Conservation (phyloP, 257 asterid genomes). For the Ophiorrhiza pumila region DNA sequence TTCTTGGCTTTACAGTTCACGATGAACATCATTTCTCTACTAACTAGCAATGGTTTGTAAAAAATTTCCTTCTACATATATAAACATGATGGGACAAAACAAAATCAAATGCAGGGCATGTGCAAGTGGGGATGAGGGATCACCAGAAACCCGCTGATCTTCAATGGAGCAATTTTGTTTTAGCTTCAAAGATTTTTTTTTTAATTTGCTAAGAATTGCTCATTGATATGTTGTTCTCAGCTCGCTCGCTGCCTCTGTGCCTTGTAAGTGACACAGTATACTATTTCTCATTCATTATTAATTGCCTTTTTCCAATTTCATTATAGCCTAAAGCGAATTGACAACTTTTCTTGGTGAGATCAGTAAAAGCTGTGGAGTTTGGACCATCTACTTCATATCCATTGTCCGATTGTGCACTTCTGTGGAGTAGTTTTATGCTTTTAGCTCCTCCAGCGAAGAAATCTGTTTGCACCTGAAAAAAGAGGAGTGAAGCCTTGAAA, state of each 20-base stretch:
- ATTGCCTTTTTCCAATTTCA: slow-evolving; percentile 10
- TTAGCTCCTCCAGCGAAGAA: no score
- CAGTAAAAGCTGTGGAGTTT: slow-evolving; percentile 39
- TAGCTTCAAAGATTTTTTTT: neutral
- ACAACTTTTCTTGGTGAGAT: slow-evolving; percentile 26
- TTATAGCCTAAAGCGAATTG: slow-evolving; percentile 18
- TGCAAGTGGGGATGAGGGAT: slow-evolving; percentile 8
- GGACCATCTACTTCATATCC: slow-evolving; percentile 28
- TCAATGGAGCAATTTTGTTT: neutral
- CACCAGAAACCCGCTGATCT: neutral
- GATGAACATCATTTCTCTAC: neutral
- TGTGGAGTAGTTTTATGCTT: no score
- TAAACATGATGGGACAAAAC: neutral
- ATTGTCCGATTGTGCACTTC: neutral
- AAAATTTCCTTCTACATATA: no score
- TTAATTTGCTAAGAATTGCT: neutral
- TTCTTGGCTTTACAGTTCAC: neutral
- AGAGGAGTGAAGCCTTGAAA: neutral
- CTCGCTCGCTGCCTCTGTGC: no score
- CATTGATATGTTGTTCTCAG: neutral
- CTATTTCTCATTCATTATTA: slow-evolving; percentile 8
- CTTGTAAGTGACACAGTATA: no score
- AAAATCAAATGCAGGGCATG: neutral
- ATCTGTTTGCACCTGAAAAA: neutral
- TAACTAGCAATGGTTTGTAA: neutral